phyloP scores from a whole-genome alignment of 164 flowering plant species.

The Kalanchoe fedtschenkoi region DNA sequence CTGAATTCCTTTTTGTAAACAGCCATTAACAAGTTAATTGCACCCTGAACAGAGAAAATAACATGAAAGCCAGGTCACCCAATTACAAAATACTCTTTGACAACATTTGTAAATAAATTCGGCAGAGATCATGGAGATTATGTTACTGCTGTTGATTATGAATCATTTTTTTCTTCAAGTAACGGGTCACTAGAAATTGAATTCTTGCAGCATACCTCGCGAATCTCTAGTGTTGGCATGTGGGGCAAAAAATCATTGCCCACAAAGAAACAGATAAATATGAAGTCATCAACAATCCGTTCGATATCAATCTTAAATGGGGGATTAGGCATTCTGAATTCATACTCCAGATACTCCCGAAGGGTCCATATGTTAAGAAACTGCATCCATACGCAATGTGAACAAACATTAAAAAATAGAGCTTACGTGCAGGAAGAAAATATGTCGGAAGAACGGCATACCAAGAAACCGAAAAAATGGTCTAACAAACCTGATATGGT shows the following conservation, averaged over 20 bases:
- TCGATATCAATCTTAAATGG: conserved; percentile 78
- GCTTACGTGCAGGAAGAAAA: not conserved
- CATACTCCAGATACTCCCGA: conserved; percentile 84
- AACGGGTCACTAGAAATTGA: not conserved
- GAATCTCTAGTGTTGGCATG: conserved; percentile 97
- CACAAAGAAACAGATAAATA: conserved; percentile 95
- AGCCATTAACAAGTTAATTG: conserved; percentile 80
- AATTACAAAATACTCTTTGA: not conserved
- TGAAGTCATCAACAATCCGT: conserved; percentile 81
- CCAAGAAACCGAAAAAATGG: too few relatives aligned
- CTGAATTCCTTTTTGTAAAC: conserved; percentile 79
- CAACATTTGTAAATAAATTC: too few relatives aligned
- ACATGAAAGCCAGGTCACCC: not conserved
- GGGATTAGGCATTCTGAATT: conserved; percentile 67
- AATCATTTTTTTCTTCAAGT: not conserved
- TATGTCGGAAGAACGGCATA: not conserved
- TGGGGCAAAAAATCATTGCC: conserved; percentile 98
- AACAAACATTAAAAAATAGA: not conserved
- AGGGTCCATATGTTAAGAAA: conserved; percentile 92
- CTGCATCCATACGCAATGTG: conserved; percentile 27
- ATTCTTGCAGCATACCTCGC: conserved; percentile 48
- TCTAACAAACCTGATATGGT: conserved; percentile 68
- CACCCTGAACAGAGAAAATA: conserved; percentile 46
- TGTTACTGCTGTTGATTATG: not conserved
- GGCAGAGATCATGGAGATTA: not conserved